Conservation (phyloP, 179 eudicot genomes). For the Amaranthus tricolor region DNA sequence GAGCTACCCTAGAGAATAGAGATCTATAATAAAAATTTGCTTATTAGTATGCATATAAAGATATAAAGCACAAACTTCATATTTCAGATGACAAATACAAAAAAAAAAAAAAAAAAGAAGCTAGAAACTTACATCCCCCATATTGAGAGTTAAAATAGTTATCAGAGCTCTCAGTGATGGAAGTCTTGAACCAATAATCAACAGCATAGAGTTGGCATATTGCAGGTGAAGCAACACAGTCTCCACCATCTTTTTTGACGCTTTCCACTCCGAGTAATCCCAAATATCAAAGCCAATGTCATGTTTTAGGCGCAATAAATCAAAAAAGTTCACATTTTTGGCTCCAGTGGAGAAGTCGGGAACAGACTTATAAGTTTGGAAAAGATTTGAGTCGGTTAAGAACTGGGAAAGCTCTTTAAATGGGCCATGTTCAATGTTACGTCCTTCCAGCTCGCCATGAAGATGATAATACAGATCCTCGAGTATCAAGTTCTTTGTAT, state of each 20-base stretch:
- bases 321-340: slow-evolving; percentile 48
- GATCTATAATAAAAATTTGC: background rate
- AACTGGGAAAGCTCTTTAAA: slow-evolving; percentile 77
- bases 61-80: background rate
- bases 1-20: background rate
- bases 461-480: slow-evolving; percentile 88
- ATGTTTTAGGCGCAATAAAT: slow-evolving; percentile 46
- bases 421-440: slow-evolving; percentile 65
- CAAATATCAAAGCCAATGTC: slow-evolving; percentile 78
- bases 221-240: slow-evolving; percentile 50
- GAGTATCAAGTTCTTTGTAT: slow-evolving; percentile 57
- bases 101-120: background rate
- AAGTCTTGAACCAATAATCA: slow-evolving; percentile 63
- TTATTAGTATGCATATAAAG: background rate
- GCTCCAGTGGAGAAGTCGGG: slow-evolving; percentile 33
- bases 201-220: slow-evolving; percentile 59
- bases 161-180: slow-evolving; percentile 63
- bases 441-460: slow-evolving; percentile 96
- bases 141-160: slow-evolving; percentile 45
- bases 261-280: slow-evolving; percentile 71
- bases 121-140: slow-evolving; percentile 54
- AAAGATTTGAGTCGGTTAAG: slow-evolving; percentile 46
- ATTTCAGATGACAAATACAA: background rate
- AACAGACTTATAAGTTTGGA: slow-evolving; percentile 46
- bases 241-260: slow-evolving; percentile 62